Evolutionary conservation across 495 filamentous ascomycete genomes (phyloP).

Genomic region (Tetracladium marchalianum): DNA sequence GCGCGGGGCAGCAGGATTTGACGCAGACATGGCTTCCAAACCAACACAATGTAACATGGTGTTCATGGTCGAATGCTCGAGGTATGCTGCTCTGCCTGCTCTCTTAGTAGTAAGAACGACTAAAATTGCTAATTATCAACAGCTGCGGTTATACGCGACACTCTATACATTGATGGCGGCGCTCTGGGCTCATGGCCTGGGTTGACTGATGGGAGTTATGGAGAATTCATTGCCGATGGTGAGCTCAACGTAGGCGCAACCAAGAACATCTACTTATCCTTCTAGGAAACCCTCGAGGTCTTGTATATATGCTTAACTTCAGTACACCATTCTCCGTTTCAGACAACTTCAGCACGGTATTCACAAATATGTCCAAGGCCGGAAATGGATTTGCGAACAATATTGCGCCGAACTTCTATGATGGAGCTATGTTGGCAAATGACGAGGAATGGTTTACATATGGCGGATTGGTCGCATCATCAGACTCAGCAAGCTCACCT

Average conservation of each 20-base stretch:
- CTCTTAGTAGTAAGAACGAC: not conserved
- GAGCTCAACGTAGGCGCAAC: constrained; percentile 10
- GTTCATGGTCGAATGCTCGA: constrained; percentile 44
- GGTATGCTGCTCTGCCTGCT: constrained; percentile 23
- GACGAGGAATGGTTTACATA: constrained; percentile 48
- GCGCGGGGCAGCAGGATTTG: constrained; percentile 17
- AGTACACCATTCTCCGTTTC: constrained; percentile 44
- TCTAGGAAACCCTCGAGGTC: constrained; percentile 34
- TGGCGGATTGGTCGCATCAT: constrained; percentile 30
- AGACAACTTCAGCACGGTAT: constrained; percentile 41
- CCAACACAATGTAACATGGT: constrained; percentile 46
- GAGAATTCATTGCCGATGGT: constrained; percentile 22
- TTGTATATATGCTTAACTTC: constrained; percentile 47
- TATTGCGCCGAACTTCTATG: constrained; percentile 46
- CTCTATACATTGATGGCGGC: constrained; percentile 61
- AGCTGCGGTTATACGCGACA: constrained; percentile 54
- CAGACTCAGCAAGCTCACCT: constrained; percentile 20
- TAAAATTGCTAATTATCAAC: not conserved
- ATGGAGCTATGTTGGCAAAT: constrained; percentile 60
- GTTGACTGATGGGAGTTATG: constrained; percentile 26
- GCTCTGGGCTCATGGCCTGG: constrained; percentile 36
- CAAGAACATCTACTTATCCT: not conserved
- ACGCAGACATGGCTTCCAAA: constrained; percentile 25
- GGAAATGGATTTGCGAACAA: constrained; percentile 37
- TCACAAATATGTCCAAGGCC: constrained; percentile 34